Evolutionary conservation across 805 yeast genomes (phyloP), one percentile per base, ranked within the genome.

Genomic region (Yamadazyma akitaensis): DNA sequence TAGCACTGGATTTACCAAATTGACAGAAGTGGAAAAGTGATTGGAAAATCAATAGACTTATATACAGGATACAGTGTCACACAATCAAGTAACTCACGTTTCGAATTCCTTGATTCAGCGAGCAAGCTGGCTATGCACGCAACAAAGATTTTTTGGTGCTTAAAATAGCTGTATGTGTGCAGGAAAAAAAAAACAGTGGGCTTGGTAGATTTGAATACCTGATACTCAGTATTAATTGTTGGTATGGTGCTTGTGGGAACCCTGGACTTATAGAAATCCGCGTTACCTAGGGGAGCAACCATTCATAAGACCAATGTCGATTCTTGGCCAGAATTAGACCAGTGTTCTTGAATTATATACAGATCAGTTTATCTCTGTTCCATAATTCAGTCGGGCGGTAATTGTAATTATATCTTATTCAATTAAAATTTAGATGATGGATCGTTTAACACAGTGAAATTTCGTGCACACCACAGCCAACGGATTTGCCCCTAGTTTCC

Each of bases 1-100:
- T 11, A 14, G 37, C 17, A 33, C 21, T 26, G 21, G 24, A 31
- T 42, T 34, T 33, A 35, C 40, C 24, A n/a, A 35, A 17, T 8
- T 25, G 34, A 35, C 40, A 42, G 24, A 37, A 34, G 12, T 21
- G 31, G 35, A 33, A 42, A 37, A 12, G 43, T 42, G 32, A 36
- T n/a, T 17, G 18, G 37, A 2, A 11, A 13, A 26, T 18, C 14
- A 18, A 16, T n/a, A 10, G 5, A 9, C 2, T 28, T 28, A 13
- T 5, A 26, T 38, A 26, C 41, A 25, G 41, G 41, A 38, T 5
- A 10, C n/a, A 38, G 21, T 38, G 41, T 38, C 41, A 38, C 33
- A 31, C 21, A 10, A 37, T 21, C 7, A 14, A n/a, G 16, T 10
- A 13, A 21, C 5, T n/a, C 21, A 8, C 25, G 10, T 9, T 8